Base-by-base conservation (phyloP, 2,329 filamentous ascomycete genomes). In the Zymoseptoria brevis region DNA sequence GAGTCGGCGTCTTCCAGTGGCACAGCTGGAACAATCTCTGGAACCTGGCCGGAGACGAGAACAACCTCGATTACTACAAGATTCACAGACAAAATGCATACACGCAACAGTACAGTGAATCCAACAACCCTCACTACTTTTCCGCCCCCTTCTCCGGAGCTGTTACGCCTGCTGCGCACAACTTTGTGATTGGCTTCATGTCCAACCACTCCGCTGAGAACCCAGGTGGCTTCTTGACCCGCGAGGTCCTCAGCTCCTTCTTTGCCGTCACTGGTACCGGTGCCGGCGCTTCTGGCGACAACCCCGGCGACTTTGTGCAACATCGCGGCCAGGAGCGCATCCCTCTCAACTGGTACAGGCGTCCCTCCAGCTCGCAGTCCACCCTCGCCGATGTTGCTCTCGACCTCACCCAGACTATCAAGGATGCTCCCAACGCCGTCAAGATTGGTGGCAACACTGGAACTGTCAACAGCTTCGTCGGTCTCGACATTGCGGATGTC, bases 401-500 rank as follows among this genome's bases (percentile, higher is more conserved):
- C 19, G 63, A 66, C 41, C 22, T 66, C 5, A n/a, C 59, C n/a
- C 41, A 55, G 3, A 52, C 50, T 9, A 54, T 48, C 49, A 21
- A 50, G 8, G 51, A 53, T 19, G 62, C 66, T 49, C 61, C 68
- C 8, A 72, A 71, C 64, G 68, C 65, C 4, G 64, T 73, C 35
- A 64, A 57, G 52, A 58, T 75, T 19, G 73, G 73, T 22, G 73
- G 73, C 24, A 75, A 75, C 65, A 73, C 71, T n/a, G 72, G 72
- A 19, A 70, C 62, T 2, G 57, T 62, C 6, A 71, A 74, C 62
- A 67, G 67, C 24, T 75, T 73, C 65, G 65, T 66, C 19, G 71
- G 71, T 4, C 54, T 75, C 41, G 67, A 75, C 58, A 56, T 74
- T 6, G 58, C 53, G 9, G 63, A 75, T 45, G 57, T 77, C 6